A percentile compares a stretch with the other conserved stretches of the same genome.
phyloP scores from a whole-genome alignment of 2,329 filamentous ascomycete species.

The Chaetomium globosum region DNA sequence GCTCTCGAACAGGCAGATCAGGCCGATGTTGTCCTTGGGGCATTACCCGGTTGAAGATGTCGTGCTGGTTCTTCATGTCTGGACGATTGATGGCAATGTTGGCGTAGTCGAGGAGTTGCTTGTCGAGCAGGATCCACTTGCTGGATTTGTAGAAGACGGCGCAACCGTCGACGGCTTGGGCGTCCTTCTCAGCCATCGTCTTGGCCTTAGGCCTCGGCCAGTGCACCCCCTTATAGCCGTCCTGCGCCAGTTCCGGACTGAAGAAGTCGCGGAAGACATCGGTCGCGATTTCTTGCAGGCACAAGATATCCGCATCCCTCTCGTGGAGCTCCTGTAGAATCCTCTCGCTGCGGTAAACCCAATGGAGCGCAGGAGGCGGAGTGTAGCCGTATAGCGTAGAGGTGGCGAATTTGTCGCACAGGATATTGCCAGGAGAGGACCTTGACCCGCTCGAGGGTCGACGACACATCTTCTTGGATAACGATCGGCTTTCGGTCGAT shows the following conservation, averaged over 20 bases:
- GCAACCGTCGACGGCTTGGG: slow-evolving; percentile 89
- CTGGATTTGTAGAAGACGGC: slow-evolving; percentile 95
- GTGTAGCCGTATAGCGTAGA: slow-evolving; percentile 86
- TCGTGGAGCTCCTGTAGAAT: slow-evolving; percentile 81
- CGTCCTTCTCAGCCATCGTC: slow-evolving; percentile 89
- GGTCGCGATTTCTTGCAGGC: slow-evolving; percentile 89
- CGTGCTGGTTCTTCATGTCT: slow-evolving; percentile 95
- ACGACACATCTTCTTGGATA: slow-evolving; percentile 68
- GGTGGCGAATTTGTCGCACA: slow-evolving; percentile 92
- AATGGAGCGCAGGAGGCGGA: slow-evolving; percentile 75
- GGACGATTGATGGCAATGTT: slow-evolving; percentile 90
- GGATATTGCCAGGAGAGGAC: slow-evolving; percentile 93
- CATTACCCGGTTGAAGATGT: slow-evolving; percentile 98
- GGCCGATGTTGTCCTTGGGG: slow-evolving; percentile 96
- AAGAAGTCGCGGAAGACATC: slow-evolving; percentile 93
- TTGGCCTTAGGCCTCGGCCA: slow-evolving; percentile 87
- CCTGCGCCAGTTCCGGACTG: slow-evolving; percentile 78
- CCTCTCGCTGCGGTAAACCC: slow-evolving; percentile 81
- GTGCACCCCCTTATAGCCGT: slow-evolving; percentile 92
- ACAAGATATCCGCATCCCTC: slow-evolving; percentile 84
- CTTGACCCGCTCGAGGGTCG: slow-evolving; percentile 70
- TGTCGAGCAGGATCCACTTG: slow-evolving; percentile 93
- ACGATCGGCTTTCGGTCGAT: slow-evolving; percentile 74
- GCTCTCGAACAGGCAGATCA: slow-evolving; percentile 91
- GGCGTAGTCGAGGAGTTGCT: slow-evolving; percentile 89